phyloP scores from a whole-genome alignment of 306 rosid genomes.

The Sicyos edulis region DNA sequence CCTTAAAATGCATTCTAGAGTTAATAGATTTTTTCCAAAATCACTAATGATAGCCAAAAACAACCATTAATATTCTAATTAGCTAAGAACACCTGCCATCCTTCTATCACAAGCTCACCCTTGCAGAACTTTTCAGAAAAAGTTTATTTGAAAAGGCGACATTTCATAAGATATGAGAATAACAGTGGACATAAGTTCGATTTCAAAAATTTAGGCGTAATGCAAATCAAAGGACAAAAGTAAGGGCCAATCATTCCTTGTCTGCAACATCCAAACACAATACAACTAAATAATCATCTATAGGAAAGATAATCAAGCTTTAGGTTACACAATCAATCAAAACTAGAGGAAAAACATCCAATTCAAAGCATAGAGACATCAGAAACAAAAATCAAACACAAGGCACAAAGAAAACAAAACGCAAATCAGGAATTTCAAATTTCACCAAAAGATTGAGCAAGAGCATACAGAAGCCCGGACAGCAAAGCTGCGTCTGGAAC shows the following conservation, averaged over 20 bases:
- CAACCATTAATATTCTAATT: neutral
- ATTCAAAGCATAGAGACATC: neutral
- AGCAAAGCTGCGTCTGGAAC: slow-evolving; percentile 43
- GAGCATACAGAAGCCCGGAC: slow-evolving; percentile 60
- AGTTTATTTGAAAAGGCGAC: neutral
- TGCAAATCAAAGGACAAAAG: neutral
- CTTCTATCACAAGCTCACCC: neutral
- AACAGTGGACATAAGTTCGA: neutral
- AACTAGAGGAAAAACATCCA: neutral
- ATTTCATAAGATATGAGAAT: neutral
- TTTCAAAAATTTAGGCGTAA: neutral
- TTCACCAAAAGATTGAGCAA: neutral
- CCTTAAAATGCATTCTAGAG: neutral
- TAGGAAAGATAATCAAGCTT: neutral
- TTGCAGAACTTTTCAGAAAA: neutral
- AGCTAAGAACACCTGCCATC: neutral
- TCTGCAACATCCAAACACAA: neutral
- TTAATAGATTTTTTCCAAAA: neutral
- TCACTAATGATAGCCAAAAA: neutral
- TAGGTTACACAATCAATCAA: neutral
- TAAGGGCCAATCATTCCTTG: neutral
- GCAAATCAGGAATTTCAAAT: neutral
- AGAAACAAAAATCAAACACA: neutral
- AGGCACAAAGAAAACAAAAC: neutral
- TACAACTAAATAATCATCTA: neutral